Base-by-base conservation (phyloP, 164 flowering plant genomes). In the Berberis vulgaris region DNA sequence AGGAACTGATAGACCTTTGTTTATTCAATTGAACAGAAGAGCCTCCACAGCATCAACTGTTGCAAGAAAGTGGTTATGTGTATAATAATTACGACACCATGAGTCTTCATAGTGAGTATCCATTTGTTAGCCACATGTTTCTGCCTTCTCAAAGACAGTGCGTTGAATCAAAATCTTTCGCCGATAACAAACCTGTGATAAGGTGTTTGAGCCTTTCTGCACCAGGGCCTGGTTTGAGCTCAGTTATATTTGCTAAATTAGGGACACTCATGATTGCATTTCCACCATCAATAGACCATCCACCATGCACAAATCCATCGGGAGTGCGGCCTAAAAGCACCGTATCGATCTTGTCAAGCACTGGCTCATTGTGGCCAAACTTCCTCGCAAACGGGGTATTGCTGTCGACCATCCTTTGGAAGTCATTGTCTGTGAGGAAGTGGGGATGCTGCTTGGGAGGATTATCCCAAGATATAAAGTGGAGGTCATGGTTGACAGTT, bases 391-490 rank as follows among this genome's bases (percentile, higher is more conserved):
- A 54, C 6, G 57, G 57, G 5, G 57, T n/a, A 54, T 54, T 54
- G 39, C 57, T 54, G 11, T 54, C 57, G n/a, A 54, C 12, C 57
- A 46, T 46, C 49, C 49, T 46, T 46, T 46, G 49, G 49, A 5
- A 46, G 49, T 46, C 49, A 46, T 46, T 54, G 57, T 6, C 26
- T 6, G n/a, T 54, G 12, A 54, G 57, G 57, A 10, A 26, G 39
- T 12, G 57, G 57, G 57, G 57, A 54, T 54, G 57, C 39, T 54
- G 57, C 57, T 54, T 54, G n/a, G 57, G 57, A 54, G 57, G 57
- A 12, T 54, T 54, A n/a, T 54, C 57, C 57, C 57, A 54, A 10
- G 57, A 54, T 10, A 54, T 54, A n/a, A 6, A 54, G 57, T 54
- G 57, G 26, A 54, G n/a, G 39, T 54, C 57, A 54, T 26, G n/a